A percentile compares a stretch with the other conserved stretches of the same genome.
Conservation (phyloP, 2,329 filamentous ascomycete species). For the Pyrenochaeta sp. region DNA sequence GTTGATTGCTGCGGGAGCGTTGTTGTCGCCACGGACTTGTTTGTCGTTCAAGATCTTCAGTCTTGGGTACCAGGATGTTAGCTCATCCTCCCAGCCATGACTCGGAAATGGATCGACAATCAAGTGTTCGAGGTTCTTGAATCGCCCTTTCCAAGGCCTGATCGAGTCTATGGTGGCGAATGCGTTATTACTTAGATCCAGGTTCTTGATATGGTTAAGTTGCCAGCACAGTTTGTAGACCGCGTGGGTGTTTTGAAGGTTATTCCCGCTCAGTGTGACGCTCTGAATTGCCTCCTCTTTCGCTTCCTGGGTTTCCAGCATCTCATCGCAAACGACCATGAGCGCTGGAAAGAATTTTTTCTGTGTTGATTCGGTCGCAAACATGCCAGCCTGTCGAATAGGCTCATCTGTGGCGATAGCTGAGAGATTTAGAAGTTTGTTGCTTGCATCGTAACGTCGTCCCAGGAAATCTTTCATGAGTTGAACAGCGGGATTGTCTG, state of each 20-base stretch:
- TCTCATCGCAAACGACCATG: constrained; percentile 83
- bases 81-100: constrained; percentile 68
- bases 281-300: constrained; percentile 82
- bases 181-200: constrained; percentile 87
- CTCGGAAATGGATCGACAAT: constrained; percentile 64
- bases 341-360: constrained; percentile 92
- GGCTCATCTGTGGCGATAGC: constrained; percentile 75
- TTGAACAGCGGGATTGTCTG: constrained; percentile 56
- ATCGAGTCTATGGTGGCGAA: constrained; percentile 74
- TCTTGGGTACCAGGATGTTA: constrained; percentile 84
- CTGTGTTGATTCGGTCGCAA: constrained; percentile 73
- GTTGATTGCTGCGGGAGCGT: background rate
- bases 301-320: constrained; percentile 75
- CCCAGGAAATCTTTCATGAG: constrained; percentile 76
- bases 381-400: constrained; percentile 78
- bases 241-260: constrained; percentile 73
- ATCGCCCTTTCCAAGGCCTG: constrained; percentile 79
- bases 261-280: constrained; percentile 83
- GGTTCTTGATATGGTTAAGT: constrained; percentile 84
- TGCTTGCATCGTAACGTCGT: constrained; percentile 73
- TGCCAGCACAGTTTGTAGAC: constrained; percentile 80
- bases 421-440: constrained; percentile 86
- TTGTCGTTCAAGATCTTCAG: constrained; percentile 79
- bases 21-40: constrained; percentile 71
- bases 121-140: constrained; percentile 80